These are phyloP conservation scores for Phytopythium delawarense DNA, from an alignment of 352 stramenopile genomes.

Conservation along the genomic window DNA sequence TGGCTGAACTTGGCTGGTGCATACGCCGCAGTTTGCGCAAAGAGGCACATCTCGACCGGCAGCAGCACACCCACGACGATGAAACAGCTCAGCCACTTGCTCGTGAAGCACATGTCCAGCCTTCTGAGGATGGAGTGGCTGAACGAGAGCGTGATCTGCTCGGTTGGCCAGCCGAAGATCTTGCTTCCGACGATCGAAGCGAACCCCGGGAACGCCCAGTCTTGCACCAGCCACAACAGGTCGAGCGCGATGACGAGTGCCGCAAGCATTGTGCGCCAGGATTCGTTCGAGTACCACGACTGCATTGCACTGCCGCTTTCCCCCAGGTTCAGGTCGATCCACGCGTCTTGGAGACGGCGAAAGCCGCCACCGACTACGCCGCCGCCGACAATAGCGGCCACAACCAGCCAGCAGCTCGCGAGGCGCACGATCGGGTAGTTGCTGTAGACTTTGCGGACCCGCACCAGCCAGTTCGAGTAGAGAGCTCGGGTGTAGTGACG, in stretches of 20 bases:
- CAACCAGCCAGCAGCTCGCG: constrained; percentile 19
- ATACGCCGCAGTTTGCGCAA: constrained; percentile 42
- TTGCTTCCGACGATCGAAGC: constrained; percentile 21
- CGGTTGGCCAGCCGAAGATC: constrained; percentile 37
- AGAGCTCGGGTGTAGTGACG: constrained; percentile 14
- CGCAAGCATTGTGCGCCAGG: constrained; percentile 32
- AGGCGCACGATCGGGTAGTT: constrained; percentile 20
- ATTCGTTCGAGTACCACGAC: constrained; percentile 31
- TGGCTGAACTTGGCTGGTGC: constrained; percentile 28
- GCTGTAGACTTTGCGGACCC: constrained; percentile 20
- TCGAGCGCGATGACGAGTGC: constrained; percentile 36
- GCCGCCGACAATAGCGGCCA: constrained; percentile 17
- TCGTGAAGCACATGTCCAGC: constrained; percentile 25
- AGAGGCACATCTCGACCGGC: constrained; percentile 44
- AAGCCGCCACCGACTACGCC: constrained; percentile 28
- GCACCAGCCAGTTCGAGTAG: constrained; percentile 27
- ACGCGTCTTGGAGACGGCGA: constrained; percentile 15
- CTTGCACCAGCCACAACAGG: constrained; percentile 45
- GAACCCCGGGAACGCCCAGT: constrained; percentile 50
- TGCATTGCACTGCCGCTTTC: constrained; percentile 6
- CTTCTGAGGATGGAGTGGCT: constrained; percentile 6
- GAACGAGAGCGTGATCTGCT: constrained; percentile 21
- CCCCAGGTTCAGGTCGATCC: constrained; percentile 20
- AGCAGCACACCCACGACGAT: constrained; percentile 43
- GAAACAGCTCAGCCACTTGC: constrained; percentile 45